Conservation (phyloP, 345 rosid species). For the Balakata baccata region DNA sequence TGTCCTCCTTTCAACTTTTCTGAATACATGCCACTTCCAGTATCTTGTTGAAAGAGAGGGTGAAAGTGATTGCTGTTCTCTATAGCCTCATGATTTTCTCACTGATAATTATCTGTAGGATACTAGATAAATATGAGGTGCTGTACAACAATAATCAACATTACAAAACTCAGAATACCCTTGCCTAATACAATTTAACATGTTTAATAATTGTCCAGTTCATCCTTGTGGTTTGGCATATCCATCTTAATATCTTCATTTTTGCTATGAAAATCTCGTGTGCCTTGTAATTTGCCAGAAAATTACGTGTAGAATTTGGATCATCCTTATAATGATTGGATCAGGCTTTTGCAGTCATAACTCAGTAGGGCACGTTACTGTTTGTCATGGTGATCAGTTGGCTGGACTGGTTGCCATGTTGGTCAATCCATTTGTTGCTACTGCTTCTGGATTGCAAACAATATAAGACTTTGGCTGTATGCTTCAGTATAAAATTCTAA, state of each 20-base stretch:
- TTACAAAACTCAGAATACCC: neutral
- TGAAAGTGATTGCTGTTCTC: neutral
- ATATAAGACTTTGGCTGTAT: neutral
- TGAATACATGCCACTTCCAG: no score
- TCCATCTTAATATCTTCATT: neutral
- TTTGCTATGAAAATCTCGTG: neutral
- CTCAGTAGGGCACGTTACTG: neutral
- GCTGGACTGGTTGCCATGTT: neutral
- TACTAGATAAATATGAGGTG: neutral
- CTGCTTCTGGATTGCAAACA: neutral
- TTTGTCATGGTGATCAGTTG: neutral
- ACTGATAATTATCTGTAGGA: neutral
- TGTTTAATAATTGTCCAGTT: neutral
- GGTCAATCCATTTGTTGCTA: neutral
- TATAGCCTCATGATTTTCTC: neutral
- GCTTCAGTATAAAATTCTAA: neutral
- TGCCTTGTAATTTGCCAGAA: neutral
- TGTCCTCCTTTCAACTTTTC: no score
- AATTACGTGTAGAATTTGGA: no score
- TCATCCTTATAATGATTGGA: neutral
- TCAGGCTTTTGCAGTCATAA: neutral
- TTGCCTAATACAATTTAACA: neutral
- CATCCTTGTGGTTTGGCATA: neutral
- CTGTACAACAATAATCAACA: neutral
- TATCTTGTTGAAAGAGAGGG: no score